These are phyloP conservation scores for Ilyonectria sp. DNA, from an alignment of 2,329 filamentous ascomycete species.

Conservation along the genomic window DNA sequence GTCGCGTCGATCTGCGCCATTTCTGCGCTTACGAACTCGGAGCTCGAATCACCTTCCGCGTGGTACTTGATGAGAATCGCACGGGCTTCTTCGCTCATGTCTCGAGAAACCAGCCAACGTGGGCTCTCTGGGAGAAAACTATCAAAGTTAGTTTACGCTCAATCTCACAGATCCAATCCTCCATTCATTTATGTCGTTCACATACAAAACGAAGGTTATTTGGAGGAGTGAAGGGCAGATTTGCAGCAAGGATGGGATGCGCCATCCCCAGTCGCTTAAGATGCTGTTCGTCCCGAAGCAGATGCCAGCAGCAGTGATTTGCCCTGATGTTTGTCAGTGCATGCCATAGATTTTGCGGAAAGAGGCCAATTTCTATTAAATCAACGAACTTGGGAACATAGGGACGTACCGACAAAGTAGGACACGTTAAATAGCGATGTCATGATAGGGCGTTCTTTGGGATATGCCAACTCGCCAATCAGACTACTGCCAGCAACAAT, in stretches of 20 bases:
- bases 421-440: slow-evolving; percentile 57
- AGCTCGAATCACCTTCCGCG: slow-evolving; percentile 66
- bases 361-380: background rate
- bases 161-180: no score
- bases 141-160: background rate
- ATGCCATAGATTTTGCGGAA: background rate
- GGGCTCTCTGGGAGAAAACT: slow-evolving; percentile 51
- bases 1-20: slow-evolving; percentile 73
- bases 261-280: slow-evolving; percentile 50
- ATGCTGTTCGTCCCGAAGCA: slow-evolving; percentile 61
- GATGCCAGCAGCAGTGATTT: slow-evolving; percentile 65
- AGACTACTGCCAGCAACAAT: slow-evolving; percentile 72
- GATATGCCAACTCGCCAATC: slow-evolving; percentile 73
- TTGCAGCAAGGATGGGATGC: slow-evolving; percentile 63
- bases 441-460: slow-evolving; percentile 72
- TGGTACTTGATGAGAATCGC: slow-evolving; percentile 59
- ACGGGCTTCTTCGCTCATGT: slow-evolving; percentile 51
- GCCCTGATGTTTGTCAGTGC: slow-evolving; percentile 12
- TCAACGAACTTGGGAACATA: no score
- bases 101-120: slow-evolving; percentile 52
- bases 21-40: slow-evolving; percentile 70
- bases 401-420: slow-evolving; percentile 64
- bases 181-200: background rate
- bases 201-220: slow-evolving; percentile 57
- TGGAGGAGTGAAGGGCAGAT: slow-evolving; percentile 57